phyloP scores from a whole-genome alignment of 108 stramenopile species.

The Cyclotella atomus region DNA sequence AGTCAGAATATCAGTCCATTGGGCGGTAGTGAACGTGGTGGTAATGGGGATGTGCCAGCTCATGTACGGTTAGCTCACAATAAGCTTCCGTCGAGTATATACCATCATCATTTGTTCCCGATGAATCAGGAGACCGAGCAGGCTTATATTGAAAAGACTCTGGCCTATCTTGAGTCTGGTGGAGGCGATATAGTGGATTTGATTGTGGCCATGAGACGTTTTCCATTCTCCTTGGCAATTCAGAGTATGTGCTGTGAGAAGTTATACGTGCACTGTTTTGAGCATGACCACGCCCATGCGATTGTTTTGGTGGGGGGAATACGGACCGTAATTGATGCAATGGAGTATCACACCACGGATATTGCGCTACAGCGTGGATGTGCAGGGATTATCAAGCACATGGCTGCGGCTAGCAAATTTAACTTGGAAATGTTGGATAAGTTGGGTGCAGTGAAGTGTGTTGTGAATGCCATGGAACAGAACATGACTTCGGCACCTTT shows the following conservation, averaged over 20 bases:
- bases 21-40: background rate
- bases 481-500: slow-evolving; percentile 33
- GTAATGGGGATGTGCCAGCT: slow-evolving; percentile 7
- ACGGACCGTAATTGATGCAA: slow-evolving; percentile 48
- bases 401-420: slow-evolving; percentile 34
- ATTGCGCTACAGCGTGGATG: slow-evolving; percentile 28
- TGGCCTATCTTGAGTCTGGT: slow-evolving; percentile 38
- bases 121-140: slow-evolving; percentile 25
- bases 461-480: slow-evolving; percentile 35
- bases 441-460: slow-evolving; percentile 36
- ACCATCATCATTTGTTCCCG: slow-evolving; percentile 45
- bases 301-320: slow-evolving; percentile 47
- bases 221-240: slow-evolving; percentile 40
- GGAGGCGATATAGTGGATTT: slow-evolving; percentile 45
- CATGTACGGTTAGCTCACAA: slow-evolving; percentile 33
- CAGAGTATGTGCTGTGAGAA: slow-evolving; percentile 43
- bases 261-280: slow-evolving; percentile 44
- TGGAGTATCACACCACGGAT: slow-evolving; percentile 46
- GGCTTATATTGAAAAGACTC: slow-evolving; percentile 38
- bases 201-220: slow-evolving; percentile 43
- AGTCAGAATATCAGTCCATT: slow-evolving; percentile 12
- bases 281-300: slow-evolving; percentile 42
- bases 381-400: slow-evolving; percentile 40
- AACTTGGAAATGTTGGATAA: slow-evolving; percentile 47
- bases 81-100: slow-evolving; percentile 42